These are phyloP conservation scores for Paramecium pentaurelia DNA, from an alignment of 73 alveolate species.

Conservation along the genomic window DNA sequence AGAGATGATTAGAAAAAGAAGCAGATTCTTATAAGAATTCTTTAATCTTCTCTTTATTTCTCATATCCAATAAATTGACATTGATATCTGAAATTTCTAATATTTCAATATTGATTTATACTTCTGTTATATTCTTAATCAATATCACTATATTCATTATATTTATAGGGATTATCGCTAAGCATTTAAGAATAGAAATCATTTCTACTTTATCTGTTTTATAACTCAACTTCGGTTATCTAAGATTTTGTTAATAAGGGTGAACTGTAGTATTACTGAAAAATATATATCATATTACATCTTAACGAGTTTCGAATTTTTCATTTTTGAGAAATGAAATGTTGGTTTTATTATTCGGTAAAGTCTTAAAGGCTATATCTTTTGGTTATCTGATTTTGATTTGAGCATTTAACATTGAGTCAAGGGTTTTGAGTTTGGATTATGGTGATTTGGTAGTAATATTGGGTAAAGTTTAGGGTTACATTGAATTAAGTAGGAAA, in stretches of 20 bases:
- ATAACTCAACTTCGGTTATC: background rate
- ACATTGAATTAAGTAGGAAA: background rate
- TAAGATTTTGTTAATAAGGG: constrained; percentile 20
- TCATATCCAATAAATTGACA: background rate
- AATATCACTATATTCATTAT: background rate
- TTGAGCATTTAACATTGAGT: background rate
- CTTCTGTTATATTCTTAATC: background rate
- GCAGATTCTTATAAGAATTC: background rate
- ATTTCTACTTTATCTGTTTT: background rate
- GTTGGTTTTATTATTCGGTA: background rate
- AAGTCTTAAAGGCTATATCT: background rate
- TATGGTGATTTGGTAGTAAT: background rate
- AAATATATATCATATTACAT: background rate
- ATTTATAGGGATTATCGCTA: constrained; percentile 10
- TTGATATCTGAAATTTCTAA: background rate
- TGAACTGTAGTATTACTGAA: constrained; percentile 12
- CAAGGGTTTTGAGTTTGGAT: background rate
- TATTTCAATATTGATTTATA: no score
- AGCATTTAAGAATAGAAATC: constrained; percentile 47
- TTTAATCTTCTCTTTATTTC: background rate
- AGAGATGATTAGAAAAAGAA: background rate
- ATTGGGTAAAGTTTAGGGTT: background rate
- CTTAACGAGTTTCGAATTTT: background rate
- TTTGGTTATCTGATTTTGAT: background rate
- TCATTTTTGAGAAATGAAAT: constrained; percentile 34